Conservation (phyloP, 306 rosid species). For the Quercus engelmannii region DNA sequence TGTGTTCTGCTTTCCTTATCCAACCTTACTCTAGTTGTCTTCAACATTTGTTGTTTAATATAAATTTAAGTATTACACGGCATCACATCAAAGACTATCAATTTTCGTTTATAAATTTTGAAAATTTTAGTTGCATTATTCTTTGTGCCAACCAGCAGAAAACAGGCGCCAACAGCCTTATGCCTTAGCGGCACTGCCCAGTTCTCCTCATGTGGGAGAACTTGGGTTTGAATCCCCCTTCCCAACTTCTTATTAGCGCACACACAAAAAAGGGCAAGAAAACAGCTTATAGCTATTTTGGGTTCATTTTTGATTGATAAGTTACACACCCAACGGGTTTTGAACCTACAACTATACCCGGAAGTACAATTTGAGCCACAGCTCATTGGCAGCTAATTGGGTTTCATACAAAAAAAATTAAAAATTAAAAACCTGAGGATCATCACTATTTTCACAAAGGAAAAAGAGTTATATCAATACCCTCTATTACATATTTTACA, state of each 20-base stretch:
- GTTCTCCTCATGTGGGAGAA: too few species aligned
- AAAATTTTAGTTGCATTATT: constrained; percentile 7
- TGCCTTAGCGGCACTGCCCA: too few species aligned
- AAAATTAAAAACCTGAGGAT: not conserved
- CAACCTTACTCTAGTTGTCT: not conserved
- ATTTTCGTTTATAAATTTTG: not conserved
- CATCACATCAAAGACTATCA: not conserved
- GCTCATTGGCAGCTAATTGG: not conserved
- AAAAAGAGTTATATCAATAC: not conserved
- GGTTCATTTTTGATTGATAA: too few species aligned
- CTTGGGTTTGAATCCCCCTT: too few species aligned
- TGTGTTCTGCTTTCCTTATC: not conserved
- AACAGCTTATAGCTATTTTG: too few species aligned
- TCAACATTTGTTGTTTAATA: not conserved
- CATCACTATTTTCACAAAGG: not conserved
- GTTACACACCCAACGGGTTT: too few species aligned
- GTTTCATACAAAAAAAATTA: not conserved
- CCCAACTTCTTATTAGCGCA: too few species aligned
- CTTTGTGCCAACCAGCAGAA: not conserved
- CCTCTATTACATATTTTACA: not conserved
- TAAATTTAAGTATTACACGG: not conserved
- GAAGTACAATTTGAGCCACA: too few species aligned
- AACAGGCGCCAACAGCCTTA: not conserved
- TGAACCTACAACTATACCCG: too few species aligned
- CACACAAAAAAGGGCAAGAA: too few species aligned